These are phyloP conservation scores for Ogataea saltuana DNA, from an alignment of 805 yeast species.

Conservation along the genomic window DNA sequence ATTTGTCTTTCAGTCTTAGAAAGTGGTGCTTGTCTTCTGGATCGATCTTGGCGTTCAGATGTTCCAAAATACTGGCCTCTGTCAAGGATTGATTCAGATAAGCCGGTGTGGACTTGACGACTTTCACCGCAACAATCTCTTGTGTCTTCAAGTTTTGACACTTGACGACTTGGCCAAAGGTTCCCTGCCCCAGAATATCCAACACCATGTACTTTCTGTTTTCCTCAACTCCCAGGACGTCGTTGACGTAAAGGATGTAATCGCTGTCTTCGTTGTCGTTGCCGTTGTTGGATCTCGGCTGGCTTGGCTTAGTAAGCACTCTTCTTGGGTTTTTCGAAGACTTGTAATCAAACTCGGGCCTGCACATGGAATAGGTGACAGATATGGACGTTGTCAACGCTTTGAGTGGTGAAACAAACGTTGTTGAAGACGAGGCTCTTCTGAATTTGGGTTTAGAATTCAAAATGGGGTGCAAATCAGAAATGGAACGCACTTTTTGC, in stretches of 20 bases:
- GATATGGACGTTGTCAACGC: constrained; percentile 79
- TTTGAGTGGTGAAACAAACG: constrained; percentile 72
- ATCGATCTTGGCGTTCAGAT: constrained; percentile 69
- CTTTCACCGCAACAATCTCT: constrained; percentile 91
- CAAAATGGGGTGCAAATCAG: constrained; percentile 61
- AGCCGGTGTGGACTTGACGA: constrained; percentile 88
- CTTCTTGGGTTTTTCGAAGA: constrained; percentile 86
- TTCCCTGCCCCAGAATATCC: constrained; percentile 92
- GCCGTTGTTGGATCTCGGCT: constrained; percentile 79
- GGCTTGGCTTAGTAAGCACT: constrained; percentile 89
- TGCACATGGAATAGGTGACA: constrained; percentile 81
- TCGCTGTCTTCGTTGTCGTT: constrained; percentile 86
- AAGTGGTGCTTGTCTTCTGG: constrained; percentile 74
- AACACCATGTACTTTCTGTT: constrained; percentile 85
- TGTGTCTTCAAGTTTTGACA: constrained; percentile 77
- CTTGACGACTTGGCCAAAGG: constrained; percentile 97
- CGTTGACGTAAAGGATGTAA: constrained; percentile 91
- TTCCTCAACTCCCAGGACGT: constrained; percentile 82
- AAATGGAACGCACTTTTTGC: constrained; percentile 39
- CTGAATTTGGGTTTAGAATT: constrained; percentile 69
- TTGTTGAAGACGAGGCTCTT: constrained; percentile 63
- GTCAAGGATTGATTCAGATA: constrained; percentile 88
- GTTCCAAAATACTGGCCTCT: constrained; percentile 85
- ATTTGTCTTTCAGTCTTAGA: constrained; percentile 78
- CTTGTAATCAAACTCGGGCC: constrained; percentile 80